Evolutionary conservation across 768 basidiomycete genomes (phyloP), one percentile per base, ranked within the genome.

Genomic region (Tricholoma matsutake): DNA sequence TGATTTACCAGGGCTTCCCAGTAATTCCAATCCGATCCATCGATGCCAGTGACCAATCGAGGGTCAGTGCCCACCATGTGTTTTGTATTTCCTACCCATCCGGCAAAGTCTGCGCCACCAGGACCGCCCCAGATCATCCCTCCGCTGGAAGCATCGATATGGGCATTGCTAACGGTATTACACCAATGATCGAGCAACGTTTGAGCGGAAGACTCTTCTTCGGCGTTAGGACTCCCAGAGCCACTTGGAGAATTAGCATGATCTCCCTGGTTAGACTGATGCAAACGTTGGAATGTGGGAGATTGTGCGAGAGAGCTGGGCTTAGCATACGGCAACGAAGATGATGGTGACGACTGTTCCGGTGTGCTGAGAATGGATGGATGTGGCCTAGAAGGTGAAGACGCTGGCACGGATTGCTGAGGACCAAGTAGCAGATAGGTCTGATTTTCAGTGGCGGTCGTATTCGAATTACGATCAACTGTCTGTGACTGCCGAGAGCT

Each of bases 151-250:
- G 79, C 76, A 64, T 88, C 86, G 2, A 84, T 65, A 2, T 82
- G 80, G 10, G 86, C 81, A 60, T 86, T 88, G 68, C 84, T 89
- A 64, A 92, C 83, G n/a, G 87, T 86, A 63, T 87, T 88, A 68
- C 86, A 89, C 92, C 92, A 94, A 63, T 92, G 88, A 71, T 94
- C 91, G 52, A 94, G 76, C 58, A 94, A 71, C 10, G 83, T 83
- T 68, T 94, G 92, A 3, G 91, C 91, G 6, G 87, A 78, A 25
- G 83, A 85, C 68, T 92, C 87, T 9, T 89, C 91, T 52, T 92
- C 92, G 47, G 81, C 86, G 60, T 76, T 80, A 1, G 88, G 91
- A 68, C 89, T 91, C n/a, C 83, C 83, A 22, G 87, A 83, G 16
- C 82, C 85, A 1, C 84, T 83, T 39, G 86, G 85, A 14, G 89